A percentile compares a stretch with the other conserved stretches of the same genome.
These are phyloP conservation scores for Sporothrix phasma DNA, from an alignment of 2,329 filamentous ascomycete genomes.

Conservation along the genomic window DNA sequence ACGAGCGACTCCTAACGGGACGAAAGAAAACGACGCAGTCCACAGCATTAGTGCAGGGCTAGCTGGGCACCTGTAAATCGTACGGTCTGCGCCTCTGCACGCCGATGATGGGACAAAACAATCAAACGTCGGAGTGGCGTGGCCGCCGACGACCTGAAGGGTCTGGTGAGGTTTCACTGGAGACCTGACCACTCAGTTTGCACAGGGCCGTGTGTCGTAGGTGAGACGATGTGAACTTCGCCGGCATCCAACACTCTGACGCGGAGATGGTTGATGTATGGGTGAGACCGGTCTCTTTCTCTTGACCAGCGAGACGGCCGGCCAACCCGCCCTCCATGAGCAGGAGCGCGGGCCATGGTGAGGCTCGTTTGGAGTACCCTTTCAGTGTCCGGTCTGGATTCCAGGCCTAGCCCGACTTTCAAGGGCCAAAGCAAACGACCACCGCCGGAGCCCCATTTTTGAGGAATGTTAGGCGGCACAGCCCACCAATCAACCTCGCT, in stretches of 20 bases:
- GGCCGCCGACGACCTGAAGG: neutral
- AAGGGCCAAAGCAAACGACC: neutral
- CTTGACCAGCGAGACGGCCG: neutral
- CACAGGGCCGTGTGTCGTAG: no score
- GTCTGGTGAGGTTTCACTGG: neutral
- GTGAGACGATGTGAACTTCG: neutral
- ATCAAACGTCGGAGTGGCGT: neutral
- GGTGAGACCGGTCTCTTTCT: no score
- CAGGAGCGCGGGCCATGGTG: neutral
- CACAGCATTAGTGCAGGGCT: neutral
- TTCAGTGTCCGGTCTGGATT: neutral
- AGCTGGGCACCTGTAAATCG: conserved; percentile 1
- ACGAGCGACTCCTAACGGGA: neutral
- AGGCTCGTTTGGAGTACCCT: neutral
- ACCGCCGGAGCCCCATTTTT: no score
- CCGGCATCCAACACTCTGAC: neutral
- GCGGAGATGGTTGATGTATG: no score
- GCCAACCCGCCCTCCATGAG: neutral
- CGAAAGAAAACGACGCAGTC: conserved; percentile 1
- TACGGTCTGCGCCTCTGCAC: neutral
- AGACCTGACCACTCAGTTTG: neutral
- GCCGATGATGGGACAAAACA: neutral
- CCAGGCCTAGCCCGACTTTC: neutral
- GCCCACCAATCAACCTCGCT: neutral
- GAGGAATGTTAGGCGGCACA: neutral